Conservation (phyloP, 371 early-diverging fungal species). For the Haplosporangium sp. region DNA sequence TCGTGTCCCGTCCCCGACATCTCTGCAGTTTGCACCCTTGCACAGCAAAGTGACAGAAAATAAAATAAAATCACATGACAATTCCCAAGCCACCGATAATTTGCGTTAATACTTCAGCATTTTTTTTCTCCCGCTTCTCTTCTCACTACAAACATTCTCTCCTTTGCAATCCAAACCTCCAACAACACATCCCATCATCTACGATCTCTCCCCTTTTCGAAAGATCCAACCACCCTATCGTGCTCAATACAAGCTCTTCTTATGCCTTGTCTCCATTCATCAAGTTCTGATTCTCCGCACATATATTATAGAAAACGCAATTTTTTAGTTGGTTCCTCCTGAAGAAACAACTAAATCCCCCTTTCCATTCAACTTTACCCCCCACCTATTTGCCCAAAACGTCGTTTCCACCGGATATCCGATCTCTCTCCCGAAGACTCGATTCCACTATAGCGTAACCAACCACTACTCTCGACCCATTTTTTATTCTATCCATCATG, state of each 20-base stretch:
- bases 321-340: slow-evolving; percentile 35
- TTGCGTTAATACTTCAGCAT: too few species aligned
- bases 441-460: slow-evolving; percentile 49
- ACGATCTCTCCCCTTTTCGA: slow-evolving; percentile 3
- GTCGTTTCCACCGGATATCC: slow-evolving; percentile 48
- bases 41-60: too few species aligned
- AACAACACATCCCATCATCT: slow-evolving; percentile 4
- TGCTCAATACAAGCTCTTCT: slow-evolving; percentile 40
- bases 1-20: too few species aligned
- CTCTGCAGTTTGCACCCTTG: too few species aligned
- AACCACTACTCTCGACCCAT: neutral
- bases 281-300: slow-evolving; percentile 48
- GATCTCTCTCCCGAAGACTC: slow-evolving; percentile 46
- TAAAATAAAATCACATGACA: too few species aligned
- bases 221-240: slow-evolving; percentile 24
- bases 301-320: slow-evolving; percentile 22
- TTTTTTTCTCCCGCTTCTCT: slow-evolving; percentile 6
- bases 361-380: slow-evolving; percentile 1
- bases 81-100: too few species aligned
- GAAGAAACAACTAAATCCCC: slow-evolving; percentile 22
- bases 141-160: too few species aligned
- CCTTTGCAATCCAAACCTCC: neutral
- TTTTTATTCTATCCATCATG: slow-evolving; percentile 74
- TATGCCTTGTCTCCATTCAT: slow-evolving; percentile 54
- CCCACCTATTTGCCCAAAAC: slow-evolving; percentile 46